A percentile compares a stretch with the other conserved stretches of the same genome.
These are phyloP conservation scores for Mycena floridula DNA, from an alignment of 768 basidiomycete species.

Conservation along the genomic window DNA sequence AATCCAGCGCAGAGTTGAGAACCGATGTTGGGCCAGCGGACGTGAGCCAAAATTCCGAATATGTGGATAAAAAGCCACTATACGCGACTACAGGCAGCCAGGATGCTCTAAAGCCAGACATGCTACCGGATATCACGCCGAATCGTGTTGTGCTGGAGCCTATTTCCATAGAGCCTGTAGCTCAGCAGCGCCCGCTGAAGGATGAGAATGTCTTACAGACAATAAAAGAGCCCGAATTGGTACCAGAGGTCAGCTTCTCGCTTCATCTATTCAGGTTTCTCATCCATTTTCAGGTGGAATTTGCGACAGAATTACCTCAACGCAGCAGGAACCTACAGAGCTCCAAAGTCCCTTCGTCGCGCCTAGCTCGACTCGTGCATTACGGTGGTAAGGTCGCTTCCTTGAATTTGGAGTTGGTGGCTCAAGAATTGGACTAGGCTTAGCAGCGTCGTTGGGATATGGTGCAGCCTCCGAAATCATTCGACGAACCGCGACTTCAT, in stretches of 20 bases:
- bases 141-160: no score
- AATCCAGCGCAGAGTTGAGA: no score
- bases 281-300: no score
- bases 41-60: no score
- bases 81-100: no score
- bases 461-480: constrained; percentile 87
- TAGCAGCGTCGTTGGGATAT: constrained; percentile 83
- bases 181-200: background rate
- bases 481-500: constrained; percentile 50
- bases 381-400: constrained; percentile 66
- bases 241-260: background rate
- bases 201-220: background rate
- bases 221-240: background rate
- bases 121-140: no score
- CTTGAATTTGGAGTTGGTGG: constrained; percentile 74
- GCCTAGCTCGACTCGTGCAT: constrained; percentile 85
- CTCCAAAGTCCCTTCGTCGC: constrained; percentile 87
- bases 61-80: no score
- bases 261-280: background rate
- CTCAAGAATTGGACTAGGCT: constrained; percentile 56
- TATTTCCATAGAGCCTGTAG: background rate
- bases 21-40: no score
- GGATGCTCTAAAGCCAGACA: no score
- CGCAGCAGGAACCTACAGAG: constrained; percentile 50
- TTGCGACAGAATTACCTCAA: no score